phyloP scores from a whole-genome alignment of 495 filamentous ascomycete species.

The Aspergillus saccharolyticus region DNA sequence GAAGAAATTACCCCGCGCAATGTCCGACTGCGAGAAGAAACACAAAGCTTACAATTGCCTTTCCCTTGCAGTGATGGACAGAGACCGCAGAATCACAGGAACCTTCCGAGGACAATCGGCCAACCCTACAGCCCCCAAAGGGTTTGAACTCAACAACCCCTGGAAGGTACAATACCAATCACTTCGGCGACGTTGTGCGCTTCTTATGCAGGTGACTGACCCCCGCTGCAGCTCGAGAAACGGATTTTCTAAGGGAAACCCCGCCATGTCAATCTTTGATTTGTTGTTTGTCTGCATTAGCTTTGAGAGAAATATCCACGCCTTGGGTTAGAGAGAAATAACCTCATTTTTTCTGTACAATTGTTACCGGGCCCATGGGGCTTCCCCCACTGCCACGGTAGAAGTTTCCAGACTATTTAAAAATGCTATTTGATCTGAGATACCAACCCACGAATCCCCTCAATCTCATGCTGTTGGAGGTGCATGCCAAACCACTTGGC shows the following conservation, averaged over 20 bases:
- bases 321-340: slow-evolving; percentile 12
- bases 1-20: neutral
- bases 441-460: slow-evolving; percentile 43
- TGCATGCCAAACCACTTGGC: slow-evolving; percentile 52
- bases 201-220: slow-evolving; percentile 3
- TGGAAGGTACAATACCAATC: slow-evolving; percentile 65
- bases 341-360: slow-evolving; percentile 17
- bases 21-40: neutral
- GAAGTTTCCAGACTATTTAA: neutral
- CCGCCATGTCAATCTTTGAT: slow-evolving; percentile 8
- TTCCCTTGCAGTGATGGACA: slow-evolving; percentile 81
- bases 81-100: slow-evolving; percentile 87
- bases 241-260: slow-evolving; percentile 33
- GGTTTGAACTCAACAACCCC: slow-evolving; percentile 91
- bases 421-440: slow-evolving; percentile 40
- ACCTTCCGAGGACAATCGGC: slow-evolving; percentile 79
- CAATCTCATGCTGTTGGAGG: slow-evolving; percentile 47
- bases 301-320: slow-evolving; percentile 19
- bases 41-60: slow-evolving; percentile 14
- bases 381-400: slow-evolving; percentile 2
- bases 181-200: neutral
- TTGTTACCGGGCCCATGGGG: slow-evolving; percentile 1
- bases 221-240: slow-evolving; percentile 31
- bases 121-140: slow-evolving; percentile 68
- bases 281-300: slow-evolving; percentile 14